These are phyloP conservation scores for Zygoascus meyerae DNA, from an alignment of 1,139 yeast genomes.

Conservation along the genomic window DNA sequence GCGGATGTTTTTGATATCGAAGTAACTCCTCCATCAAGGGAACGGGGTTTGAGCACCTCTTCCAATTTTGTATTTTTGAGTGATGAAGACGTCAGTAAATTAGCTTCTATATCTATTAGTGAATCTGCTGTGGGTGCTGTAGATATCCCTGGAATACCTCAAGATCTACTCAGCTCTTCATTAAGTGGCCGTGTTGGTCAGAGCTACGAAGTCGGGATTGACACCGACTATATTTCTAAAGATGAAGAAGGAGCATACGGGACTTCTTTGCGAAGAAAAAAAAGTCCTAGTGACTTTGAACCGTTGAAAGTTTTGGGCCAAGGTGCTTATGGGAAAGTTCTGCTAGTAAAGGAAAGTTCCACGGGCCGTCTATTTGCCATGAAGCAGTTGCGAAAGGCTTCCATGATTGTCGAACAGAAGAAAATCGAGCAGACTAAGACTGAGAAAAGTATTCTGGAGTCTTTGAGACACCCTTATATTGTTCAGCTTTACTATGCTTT, in stretches of 20 bases:
- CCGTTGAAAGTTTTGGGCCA: slow-evolving; percentile 79
- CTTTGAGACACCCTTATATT: slow-evolving; percentile 76
- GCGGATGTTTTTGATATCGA: slow-evolving; percentile 6
- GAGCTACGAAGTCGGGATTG: slow-evolving; percentile 45
- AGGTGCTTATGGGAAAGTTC: slow-evolving; percentile 89
- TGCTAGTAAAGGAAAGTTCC: slow-evolving; percentile 61
- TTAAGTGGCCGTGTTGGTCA: slow-evolving; percentile 36
- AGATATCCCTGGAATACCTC: neutral
- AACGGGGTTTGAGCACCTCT: slow-evolving; percentile 1
- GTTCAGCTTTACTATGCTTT: slow-evolving; percentile 86
- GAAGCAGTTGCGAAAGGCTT: slow-evolving; percentile 81
- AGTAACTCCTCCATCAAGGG: neutral
- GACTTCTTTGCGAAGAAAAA: slow-evolving; percentile 20
- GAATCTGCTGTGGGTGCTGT: slow-evolving; percentile 11
- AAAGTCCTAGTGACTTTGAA: slow-evolving; percentile 55
- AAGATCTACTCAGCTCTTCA: neutral
- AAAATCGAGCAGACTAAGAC: slow-evolving; percentile 59
- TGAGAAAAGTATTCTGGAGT: slow-evolving; percentile 64
- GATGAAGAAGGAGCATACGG: slow-evolving; percentile 16
- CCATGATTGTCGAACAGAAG: slow-evolving; percentile 48
- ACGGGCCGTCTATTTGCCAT: slow-evolving; percentile 78
- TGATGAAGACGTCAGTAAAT: slow-evolving; percentile 4
- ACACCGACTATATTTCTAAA: slow-evolving; percentile 32
- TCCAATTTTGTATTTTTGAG: slow-evolving; percentile 6
- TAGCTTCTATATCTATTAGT: slow-evolving; percentile 6